These are phyloP conservation scores for Syncephalis fuscata DNA, from an alignment of 371 early-diverging fungal species.

Conservation along the genomic window DNA sequence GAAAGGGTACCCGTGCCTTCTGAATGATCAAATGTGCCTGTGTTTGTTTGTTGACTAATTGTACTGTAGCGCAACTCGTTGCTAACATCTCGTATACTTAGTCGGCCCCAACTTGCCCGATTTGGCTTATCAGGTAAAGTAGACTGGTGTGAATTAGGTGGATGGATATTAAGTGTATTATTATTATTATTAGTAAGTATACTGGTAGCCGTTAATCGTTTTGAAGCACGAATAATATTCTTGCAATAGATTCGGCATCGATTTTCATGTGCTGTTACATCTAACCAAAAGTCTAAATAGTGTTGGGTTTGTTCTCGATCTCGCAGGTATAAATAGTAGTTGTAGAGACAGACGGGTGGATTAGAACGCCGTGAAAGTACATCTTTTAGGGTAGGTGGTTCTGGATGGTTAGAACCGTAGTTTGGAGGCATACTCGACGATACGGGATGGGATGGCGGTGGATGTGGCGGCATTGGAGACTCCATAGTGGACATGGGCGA, in stretches of 20 bases:
- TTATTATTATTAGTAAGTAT: not conserved
- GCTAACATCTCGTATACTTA: slow-evolving; percentile 1
- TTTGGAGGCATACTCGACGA: too few relatives aligned
- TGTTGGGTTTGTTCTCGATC: slow-evolving; percentile 37
- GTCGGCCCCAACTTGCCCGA: not conserved
- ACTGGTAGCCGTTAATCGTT: too few relatives aligned
- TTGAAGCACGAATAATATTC: slow-evolving; percentile 10
- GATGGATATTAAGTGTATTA: not conserved
- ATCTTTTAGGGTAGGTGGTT: slow-evolving; percentile 34
- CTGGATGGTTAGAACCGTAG: not conserved
- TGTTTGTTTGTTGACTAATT: not conserved
- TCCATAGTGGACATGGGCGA: too few relatives aligned
- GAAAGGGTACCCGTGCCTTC: too few relatives aligned
- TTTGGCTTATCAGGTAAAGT: not conserved
- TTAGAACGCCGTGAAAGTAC: slow-evolving; percentile 36
- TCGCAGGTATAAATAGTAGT: slow-evolving; percentile 44
- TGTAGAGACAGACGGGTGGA: slow-evolving; percentile 49
- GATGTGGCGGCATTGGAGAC: too few relatives aligned
- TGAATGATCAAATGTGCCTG: too few relatives aligned
- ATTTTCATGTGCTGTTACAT: slow-evolving; percentile 40
- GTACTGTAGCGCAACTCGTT: slow-evolving; percentile 5
- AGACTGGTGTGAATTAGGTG: not conserved
- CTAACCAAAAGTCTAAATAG: slow-evolving; percentile 47
- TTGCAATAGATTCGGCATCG: slow-evolving; percentile 35
- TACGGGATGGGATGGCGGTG: too few relatives aligned